Percentiles rank a stretch among this genome's conserved stretches.
Evolutionary conservation across 2,329 filamentous ascomycete genomes (phyloP).

Genomic region (Epichloe sibirici): DNA sequence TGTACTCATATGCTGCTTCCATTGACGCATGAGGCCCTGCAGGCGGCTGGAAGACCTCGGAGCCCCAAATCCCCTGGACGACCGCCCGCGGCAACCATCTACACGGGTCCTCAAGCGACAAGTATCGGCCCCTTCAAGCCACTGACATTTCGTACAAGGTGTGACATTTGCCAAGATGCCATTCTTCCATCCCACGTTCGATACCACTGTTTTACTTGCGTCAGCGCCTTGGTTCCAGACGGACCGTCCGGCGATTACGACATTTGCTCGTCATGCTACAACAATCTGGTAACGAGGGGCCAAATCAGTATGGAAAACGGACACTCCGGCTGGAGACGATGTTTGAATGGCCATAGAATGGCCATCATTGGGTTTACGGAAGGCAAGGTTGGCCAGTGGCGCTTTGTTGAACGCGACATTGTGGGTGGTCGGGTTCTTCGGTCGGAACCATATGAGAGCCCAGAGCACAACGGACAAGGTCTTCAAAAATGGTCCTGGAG

Average conservation of each 20-base stretch:
- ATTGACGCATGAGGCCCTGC: constrained; percentile 46
- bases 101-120: constrained; percentile 32
- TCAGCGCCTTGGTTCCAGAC: constrained; percentile 34
- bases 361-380: constrained; percentile 65
- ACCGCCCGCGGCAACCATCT: constrained; percentile 35
- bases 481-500: constrained; percentile 43
- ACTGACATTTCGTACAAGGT: constrained; percentile 60
- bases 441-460: constrained; percentile 36
- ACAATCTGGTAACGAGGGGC: constrained; percentile 46
- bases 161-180: constrained; percentile 62
- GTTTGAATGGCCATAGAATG: constrained; percentile 73
- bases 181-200: constrained; percentile 59
- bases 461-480: constrained; percentile 19
- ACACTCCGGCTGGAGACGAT: constrained; percentile 70
- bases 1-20: constrained; percentile 77
- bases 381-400: constrained; percentile 50
- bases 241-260: constrained; percentile 65
- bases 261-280: constrained; percentile 70
- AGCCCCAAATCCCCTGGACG: constrained; percentile 31
- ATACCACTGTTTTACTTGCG: constrained; percentile 72
- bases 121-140: constrained; percentile 48
- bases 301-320: constrained; percentile 67
- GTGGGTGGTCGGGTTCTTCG: constrained; percentile 66
- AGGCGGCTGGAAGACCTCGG: constrained; percentile 23
- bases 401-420: constrained; percentile 56